phyloP scores from a whole-genome alignment of 805 yeast species.

The Cyberlindnera euphorbiae region DNA sequence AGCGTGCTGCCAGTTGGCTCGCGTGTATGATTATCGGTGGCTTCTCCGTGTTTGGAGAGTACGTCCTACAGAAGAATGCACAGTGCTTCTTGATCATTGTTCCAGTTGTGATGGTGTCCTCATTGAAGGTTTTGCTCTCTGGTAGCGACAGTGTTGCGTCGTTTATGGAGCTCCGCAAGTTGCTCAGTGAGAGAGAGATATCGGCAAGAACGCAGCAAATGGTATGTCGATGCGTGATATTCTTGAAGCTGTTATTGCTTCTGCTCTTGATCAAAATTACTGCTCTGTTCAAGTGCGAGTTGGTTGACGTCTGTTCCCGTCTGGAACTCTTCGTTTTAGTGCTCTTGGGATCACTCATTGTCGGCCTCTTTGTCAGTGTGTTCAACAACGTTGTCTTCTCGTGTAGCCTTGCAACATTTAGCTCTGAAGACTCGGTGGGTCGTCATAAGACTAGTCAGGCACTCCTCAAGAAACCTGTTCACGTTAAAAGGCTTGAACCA shows the following conservation, averaged over 20 bases:
- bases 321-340: slow-evolving; percentile 4
- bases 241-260: slow-evolving; percentile 7
- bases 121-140: slow-evolving; percentile 4
- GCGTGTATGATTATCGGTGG: slow-evolving; percentile 9
- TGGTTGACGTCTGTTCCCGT: background rate
- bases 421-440: background rate
- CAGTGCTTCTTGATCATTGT: slow-evolving; percentile 12
- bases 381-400: slow-evolving; percentile 4
- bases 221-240: slow-evolving; percentile 2
- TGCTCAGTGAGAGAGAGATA: background rate
- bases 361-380: slow-evolving; percentile 7
- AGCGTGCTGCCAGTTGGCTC: slow-evolving; percentile 4
- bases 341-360: slow-evolving; percentile 11
- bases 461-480: too few species aligned
- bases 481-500: too few species aligned
- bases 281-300: too few species aligned
- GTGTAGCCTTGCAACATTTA: background rate
- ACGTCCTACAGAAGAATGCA: slow-evolving; percentile 10
- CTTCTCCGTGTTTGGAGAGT: slow-evolving; percentile 13
- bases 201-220: too few species aligned
- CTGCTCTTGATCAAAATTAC: too few species aligned
- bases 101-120: slow-evolving; percentile 8
- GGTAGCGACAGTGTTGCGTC: slow-evolving; percentile 1
- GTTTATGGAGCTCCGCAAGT: slow-evolving; percentile 1
- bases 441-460: too few species aligned